Base-by-base conservation (phyloP, 495 filamentous ascomycete genomes). In the Glarea lozoyensis region DNA sequence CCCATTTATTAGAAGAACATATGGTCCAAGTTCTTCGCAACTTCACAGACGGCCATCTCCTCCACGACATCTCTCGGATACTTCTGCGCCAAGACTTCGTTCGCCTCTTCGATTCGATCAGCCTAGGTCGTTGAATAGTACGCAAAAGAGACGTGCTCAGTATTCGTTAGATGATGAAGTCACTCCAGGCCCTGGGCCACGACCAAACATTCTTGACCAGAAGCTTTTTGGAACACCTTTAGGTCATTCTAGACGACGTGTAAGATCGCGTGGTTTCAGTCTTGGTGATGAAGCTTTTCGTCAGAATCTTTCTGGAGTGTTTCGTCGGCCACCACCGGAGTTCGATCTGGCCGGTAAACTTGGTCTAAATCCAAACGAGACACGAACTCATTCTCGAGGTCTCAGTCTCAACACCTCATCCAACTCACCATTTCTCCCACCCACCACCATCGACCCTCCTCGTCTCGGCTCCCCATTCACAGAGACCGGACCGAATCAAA, bases 251-350 rank as follows among this genome's bases (percentile, higher is more conserved):
- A n/a, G n/a, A n/a, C 64, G 67, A 31, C 67, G 65, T 13, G 62
- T 72, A 13, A 44, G 54, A 19, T 67, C 69, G 25, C 66, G 82
- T 5, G 79, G 77, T 6, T 84, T 81, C 37, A 78, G 74, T 18
- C 69, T 81, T 25, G 61, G 71, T n/a, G 77, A 68, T 39, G 55
- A 56, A 31, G 52, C 40, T 12, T 40, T 57, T n/a, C 34, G 42
- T 13, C 22, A 42, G 27, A 39, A 33, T 3, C 23, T 20, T 31
- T 36, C 40, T 21, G 43, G 24, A 4, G 24, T 41, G 27, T 39
- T 40, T 25, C 29, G 10, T 37, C 56, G 0, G 66, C 65, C 23
- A 52, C 59, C 25, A 56, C 61, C 9, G 42, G 54, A 13, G 49
- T 53, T 33, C 21, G 27, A 30, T 6, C 22, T 41, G 19, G 37